Conservation (phyloP, 2,329 filamentous ascomycete species). For the Fusarium denticulatum region DNA sequence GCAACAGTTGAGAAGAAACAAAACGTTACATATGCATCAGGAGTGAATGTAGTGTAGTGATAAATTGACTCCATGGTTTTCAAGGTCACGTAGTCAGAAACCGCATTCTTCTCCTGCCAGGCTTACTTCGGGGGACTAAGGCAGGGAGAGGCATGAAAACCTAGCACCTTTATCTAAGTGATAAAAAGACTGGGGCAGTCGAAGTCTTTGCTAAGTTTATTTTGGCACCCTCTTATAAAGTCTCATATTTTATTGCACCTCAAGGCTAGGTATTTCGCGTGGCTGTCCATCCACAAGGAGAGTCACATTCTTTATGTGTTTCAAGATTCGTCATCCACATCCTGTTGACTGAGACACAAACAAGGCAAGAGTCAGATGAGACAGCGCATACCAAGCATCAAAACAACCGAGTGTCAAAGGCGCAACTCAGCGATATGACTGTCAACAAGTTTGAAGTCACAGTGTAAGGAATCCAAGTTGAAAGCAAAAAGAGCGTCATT, state of each 20-base stretch:
- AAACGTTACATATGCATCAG: not conserved
- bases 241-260: not conserved
- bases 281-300: not conserved
- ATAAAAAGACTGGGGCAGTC: not conserved
- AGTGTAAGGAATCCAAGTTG: not conserved
- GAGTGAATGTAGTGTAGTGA: not conserved
- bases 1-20: not conserved
- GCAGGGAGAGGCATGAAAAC: not conserved
- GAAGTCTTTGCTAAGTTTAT: not conserved
- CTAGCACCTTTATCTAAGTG: not conserved
- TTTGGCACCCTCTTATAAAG: not conserved
- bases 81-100: accelerated
- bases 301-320: not conserved
- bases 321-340: not conserved
- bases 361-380: not conserved
- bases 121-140: not conserved
- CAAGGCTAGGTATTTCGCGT: not conserved
- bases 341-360: not conserved
- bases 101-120: not conserved
- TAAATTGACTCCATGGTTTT: accelerated
- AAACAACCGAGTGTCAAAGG: not conserved
- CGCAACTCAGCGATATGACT: not conserved
- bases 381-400: not conserved
- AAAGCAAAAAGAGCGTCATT: conserved; percentile 2
- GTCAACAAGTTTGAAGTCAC: not conserved